These are phyloP conservation scores for Plasmodium cynomolgi DNA, from an alignment of 169 alveolate species.

Conservation along the genomic window DNA sequence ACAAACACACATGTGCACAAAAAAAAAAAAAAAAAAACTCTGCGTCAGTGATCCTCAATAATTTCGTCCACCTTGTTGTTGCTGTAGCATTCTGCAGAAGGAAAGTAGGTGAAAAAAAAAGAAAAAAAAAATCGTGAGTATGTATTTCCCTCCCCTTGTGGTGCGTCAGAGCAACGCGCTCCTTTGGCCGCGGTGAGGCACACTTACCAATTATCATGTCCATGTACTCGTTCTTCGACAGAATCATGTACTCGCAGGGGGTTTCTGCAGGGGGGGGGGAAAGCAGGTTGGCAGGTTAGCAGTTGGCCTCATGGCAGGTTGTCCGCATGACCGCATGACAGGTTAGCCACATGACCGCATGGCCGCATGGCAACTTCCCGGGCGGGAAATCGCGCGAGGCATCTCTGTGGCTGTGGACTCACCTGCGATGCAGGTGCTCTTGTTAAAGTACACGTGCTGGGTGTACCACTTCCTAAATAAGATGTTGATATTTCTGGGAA, in stretches of 20 bases:
- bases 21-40: not conserved
- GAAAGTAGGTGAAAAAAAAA: conserved; percentile 13
- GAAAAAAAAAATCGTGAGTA: not conserved
- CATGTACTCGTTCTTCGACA: conserved; percentile 53
- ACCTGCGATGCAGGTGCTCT: conserved; percentile 54
- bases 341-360: not conserved
- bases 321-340: not conserved
- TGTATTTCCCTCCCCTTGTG: not conserved
- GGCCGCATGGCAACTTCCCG: not conserved
- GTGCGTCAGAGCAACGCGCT: not conserved
- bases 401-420: not conserved
- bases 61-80: conserved; percentile 70
- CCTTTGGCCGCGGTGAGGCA: not conserved
- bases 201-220: conserved; percentile 67
- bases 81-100: conserved; percentile 44
- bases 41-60: not conserved
- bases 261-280: not conserved
- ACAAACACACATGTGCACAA: not conserved
- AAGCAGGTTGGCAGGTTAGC: not conserved
- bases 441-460: conserved; percentile 66
- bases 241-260: conserved; percentile 1
- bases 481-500: conserved; percentile 42
- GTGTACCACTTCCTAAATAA: conserved; percentile 69
- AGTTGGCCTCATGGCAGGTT: not conserved
- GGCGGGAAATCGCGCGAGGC: not conserved